These are phyloP conservation scores for Colletotrichum sp. DNA, from an alignment of 2,329 filamentous ascomycete genomes.

Conservation along the genomic window DNA sequence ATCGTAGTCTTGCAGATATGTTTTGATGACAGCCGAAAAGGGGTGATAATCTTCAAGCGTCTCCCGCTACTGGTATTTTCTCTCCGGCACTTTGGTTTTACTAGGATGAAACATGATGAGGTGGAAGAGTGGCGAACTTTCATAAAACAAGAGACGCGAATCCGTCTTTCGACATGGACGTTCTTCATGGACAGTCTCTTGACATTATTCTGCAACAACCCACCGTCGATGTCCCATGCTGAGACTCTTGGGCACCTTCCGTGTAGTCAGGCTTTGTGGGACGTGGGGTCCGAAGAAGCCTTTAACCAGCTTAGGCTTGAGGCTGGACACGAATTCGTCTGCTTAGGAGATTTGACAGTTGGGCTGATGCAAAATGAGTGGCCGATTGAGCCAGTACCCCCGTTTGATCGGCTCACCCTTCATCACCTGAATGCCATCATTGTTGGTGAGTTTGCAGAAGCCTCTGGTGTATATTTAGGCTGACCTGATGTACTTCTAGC, in stretches of 20 bases:
- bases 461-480: fast-evolving
- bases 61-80: neutral
- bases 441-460: neutral
- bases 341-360: neutral
- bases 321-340: neutral
- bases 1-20: neutral
- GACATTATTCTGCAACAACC: neutral
- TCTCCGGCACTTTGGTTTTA: neutral
- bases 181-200: neutral
- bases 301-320: neutral
- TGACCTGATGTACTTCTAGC: fast-evolving
- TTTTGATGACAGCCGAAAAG: neutral
- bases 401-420: neutral
- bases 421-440: neutral
- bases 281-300: neutral
- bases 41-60: neutral
- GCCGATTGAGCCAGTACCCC: neutral
- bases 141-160: fast-evolving
- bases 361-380: neutral
- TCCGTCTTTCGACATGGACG: neutral
- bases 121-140: neutral
- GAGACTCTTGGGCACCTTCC: neutral
- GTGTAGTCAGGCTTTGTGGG: neutral
- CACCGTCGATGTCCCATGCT: neutral
- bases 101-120: fast-evolving